phyloP scores from a whole-genome alignment of 2,329 filamentous ascomycete genomes.

The Spiromastix sp. region DNA sequence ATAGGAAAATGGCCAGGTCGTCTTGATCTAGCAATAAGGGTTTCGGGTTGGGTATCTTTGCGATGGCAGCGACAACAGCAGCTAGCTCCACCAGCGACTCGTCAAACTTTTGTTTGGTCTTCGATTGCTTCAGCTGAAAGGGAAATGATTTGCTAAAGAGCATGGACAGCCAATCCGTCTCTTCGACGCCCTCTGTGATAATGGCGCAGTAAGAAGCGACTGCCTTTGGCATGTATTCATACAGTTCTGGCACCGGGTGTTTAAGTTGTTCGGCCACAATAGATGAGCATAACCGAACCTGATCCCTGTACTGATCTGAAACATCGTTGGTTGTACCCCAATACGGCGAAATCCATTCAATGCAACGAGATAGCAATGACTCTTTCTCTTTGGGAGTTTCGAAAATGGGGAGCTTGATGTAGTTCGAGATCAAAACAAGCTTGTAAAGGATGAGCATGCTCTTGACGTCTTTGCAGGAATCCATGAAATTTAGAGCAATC shows the following conservation, averaged over 20 bases:
- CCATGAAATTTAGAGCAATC: constrained; percentile 86
- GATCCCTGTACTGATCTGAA: constrained; percentile 80
- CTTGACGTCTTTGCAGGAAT: constrained; percentile 76
- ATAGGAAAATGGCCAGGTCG: constrained; percentile 63
- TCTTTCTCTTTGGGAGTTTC: constrained; percentile 64
- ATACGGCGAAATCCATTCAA: constrained; percentile 84
- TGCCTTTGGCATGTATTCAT: constrained; percentile 82
- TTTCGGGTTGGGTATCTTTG: constrained; percentile 62
- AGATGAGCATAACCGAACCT: constrained; percentile 86
- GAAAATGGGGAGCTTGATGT: constrained; percentile 74
- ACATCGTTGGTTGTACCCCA: constrained; percentile 70
- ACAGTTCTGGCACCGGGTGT: constrained; percentile 67
- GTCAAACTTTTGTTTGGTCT: constrained; percentile 57
- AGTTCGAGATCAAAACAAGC: constrained; percentile 84
- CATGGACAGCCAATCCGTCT: constrained; percentile 60
- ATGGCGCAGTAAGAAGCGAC: constrained; percentile 81
- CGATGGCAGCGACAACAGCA: constrained; percentile 72
- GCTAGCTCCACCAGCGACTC: constrained; percentile 84
- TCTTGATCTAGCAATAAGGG: constrained; percentile 67
- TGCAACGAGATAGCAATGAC: constrained; percentile 67
- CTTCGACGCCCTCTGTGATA: constrained; percentile 50
- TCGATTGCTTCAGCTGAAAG: constrained; percentile 64
- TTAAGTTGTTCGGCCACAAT: constrained; percentile 79
- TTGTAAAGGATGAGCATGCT: constrained; percentile 90
- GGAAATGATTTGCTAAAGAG: constrained; percentile 86